Evolutionary conservation across 495 filamentous ascomycete genomes (phyloP).

Genomic region (Chaetomium cochliodes): DNA sequence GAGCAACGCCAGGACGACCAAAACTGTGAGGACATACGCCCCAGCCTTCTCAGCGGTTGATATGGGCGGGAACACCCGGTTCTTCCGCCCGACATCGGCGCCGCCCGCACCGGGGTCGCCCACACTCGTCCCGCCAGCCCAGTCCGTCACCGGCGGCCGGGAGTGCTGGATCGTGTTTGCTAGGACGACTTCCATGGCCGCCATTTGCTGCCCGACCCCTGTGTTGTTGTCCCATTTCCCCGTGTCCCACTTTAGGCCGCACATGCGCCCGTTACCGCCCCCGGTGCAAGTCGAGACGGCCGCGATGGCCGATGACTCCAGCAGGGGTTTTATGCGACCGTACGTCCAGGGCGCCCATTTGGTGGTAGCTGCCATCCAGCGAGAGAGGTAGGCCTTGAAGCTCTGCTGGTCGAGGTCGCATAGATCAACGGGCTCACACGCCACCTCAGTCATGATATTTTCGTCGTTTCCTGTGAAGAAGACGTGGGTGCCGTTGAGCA

Average conservation of each 20-base stretch:
- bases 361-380: slow-evolving; percentile 71
- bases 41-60: slow-evolving; percentile 57
- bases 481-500: slow-evolving; percentile 51
- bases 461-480: slow-evolving; percentile 51
- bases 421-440: slow-evolving; percentile 62
- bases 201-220: slow-evolving; percentile 71
- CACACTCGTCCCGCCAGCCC: slow-evolving; percentile 71
- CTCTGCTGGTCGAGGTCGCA: slow-evolving; percentile 73
- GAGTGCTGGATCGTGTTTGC: slow-evolving; percentile 54
- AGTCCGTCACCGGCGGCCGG: slow-evolving; percentile 57
- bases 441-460: slow-evolving; percentile 66
- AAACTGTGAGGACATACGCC: slow-evolving; percentile 58
- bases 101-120: slow-evolving; percentile 69
- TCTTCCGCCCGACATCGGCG: slow-evolving; percentile 35
- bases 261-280: slow-evolving; percentile 58
- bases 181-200: slow-evolving; percentile 64
- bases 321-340: slow-evolving; percentile 57
- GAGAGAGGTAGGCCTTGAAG: slow-evolving; percentile 76
- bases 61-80: slow-evolving; percentile 36
- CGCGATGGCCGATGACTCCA: slow-evolving; percentile 61
- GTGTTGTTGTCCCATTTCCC: slow-evolving; percentile 53
- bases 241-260: slow-evolving; percentile 69
- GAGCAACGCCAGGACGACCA: slow-evolving; percentile 38
- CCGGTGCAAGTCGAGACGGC: slow-evolving; percentile 66
- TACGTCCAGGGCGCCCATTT: slow-evolving; percentile 68